These are phyloP conservation scores for Torulaspora microellipsoides DNA, from an alignment of 805 yeast species.

Conservation along the genomic window DNA sequence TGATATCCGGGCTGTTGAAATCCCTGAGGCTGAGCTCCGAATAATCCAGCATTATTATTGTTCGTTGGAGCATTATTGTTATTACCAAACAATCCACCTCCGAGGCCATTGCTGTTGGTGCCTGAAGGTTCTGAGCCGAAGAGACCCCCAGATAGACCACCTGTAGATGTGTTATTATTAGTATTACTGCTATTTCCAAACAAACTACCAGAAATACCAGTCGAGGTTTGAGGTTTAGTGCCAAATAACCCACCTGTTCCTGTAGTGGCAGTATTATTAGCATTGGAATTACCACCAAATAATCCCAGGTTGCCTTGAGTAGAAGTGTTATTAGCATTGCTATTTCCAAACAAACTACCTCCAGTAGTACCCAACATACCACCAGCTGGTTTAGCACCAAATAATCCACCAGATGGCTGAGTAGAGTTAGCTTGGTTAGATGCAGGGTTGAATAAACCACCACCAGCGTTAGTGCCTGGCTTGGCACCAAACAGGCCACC, in stretches of 20 bases:
- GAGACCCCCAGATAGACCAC: conserved; percentile 39
- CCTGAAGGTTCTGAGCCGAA: conserved; percentile 30
- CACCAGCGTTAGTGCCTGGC: conserved; percentile 27
- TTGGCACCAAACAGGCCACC: conserved; percentile 42
- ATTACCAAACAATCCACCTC: conserved; percentile 37
- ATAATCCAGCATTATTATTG: conserved; percentile 38
- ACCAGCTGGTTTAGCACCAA: conserved; percentile 40
- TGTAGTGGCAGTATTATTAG: conserved; percentile 12
- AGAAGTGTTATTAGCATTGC: conserved; percentile 15
- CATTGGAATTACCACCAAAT: conserved; percentile 34
- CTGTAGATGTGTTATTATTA: conserved; percentile 10
- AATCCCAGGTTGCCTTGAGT: conserved; percentile 25
- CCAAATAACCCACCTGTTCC: conserved; percentile 41
- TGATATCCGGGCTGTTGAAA: conserved; percentile 12
- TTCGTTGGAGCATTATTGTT: conserved; percentile 12
- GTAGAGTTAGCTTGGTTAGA: conserved; percentile 21
- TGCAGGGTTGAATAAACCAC: conserved; percentile 25
- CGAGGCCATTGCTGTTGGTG: conserved; percentile 33
- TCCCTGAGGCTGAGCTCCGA: conserved; percentile 34
- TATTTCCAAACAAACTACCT: conserved; percentile 41
- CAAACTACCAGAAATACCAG: conserved; percentile 31
- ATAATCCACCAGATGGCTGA: conserved; percentile 27
- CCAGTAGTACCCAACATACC: conserved; percentile 23
- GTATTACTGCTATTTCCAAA: conserved; percentile 31
- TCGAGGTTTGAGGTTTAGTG: conserved; percentile 25